These are phyloP conservation scores for Aspergillus taichungensis DNA, from an alignment of 495 filamentous ascomycete species.

Conservation along the genomic window DNA sequence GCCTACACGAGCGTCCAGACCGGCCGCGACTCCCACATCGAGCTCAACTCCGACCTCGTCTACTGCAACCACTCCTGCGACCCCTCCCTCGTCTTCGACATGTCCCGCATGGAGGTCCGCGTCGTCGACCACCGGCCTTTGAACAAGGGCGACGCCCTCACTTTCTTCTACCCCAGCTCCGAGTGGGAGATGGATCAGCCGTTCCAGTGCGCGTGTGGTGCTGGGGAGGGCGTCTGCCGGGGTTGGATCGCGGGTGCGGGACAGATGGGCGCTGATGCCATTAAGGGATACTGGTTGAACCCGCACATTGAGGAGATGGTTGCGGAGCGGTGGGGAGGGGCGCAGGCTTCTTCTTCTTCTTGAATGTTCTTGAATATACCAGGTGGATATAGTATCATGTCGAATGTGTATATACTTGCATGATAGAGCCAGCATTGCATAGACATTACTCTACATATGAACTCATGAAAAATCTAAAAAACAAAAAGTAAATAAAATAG, in stretches of 20 bases:
- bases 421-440: no score
- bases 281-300: slow-evolving; percentile 33
- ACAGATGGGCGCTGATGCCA: slow-evolving; percentile 15
- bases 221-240: slow-evolving; percentile 16
- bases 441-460: no score
- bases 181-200: slow-evolving; percentile 71
- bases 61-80: slow-evolving; percentile 70
- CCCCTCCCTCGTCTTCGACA: slow-evolving; percentile 64
- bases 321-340: slow-evolving; percentile 7
- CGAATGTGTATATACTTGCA: no score
- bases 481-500: not conserved
- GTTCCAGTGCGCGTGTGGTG: slow-evolving; percentile 58
- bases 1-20: slow-evolving; percentile 67
- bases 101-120: slow-evolving; percentile 50
- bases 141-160: slow-evolving; percentile 53
- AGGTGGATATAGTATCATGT: not conserved
- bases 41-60: slow-evolving; percentile 66
- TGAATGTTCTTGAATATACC: not conserved
- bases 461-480: no score
- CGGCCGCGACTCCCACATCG: slow-evolving; percentile 51
- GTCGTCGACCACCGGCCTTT: slow-evolving; percentile 46
- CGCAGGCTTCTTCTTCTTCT: not conserved
- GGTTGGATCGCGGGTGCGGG: slow-evolving; percentile 30
- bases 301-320: slow-evolving; percentile 25
- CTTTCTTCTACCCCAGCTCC: slow-evolving; percentile 72